Conservation (phyloP, 2,329 filamentous ascomycete species). For the Elsinoe ampelina region DNA sequence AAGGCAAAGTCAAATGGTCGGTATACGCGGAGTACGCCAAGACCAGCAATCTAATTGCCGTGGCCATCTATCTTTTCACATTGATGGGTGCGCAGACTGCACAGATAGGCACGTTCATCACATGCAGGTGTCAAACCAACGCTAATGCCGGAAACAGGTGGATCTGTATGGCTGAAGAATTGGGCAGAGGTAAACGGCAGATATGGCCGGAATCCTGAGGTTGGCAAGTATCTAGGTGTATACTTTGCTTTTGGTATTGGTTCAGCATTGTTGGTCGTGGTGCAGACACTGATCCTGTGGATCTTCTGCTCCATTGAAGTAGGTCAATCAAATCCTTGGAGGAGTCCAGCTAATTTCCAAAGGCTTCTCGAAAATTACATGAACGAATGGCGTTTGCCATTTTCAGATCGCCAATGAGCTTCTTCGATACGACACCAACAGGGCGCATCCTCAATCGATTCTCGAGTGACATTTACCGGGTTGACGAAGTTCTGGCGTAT, state of each 20-base stretch:
- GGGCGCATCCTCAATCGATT: slow-evolving; percentile 96
- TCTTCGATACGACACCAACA: slow-evolving; percentile 94
- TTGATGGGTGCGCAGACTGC: slow-evolving; percentile 72
- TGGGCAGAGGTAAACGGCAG: slow-evolving; percentile 77
- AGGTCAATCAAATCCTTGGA: slow-evolving; percentile 22
- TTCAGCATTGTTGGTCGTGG: slow-evolving; percentile 70
- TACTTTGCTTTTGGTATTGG: slow-evolving; percentile 94
- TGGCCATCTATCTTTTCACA: slow-evolving; percentile 66
- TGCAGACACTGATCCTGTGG: slow-evolving; percentile 93
- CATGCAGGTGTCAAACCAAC: slow-evolving; percentile 6
- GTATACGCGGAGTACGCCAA: slow-evolving; percentile 94
- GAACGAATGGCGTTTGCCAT: slow-evolving; percentile 96
- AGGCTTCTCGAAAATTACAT: slow-evolving; percentile 91
- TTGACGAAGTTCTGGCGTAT: slow-evolving; percentile 82
- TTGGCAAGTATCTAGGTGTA: slow-evolving; percentile 86
- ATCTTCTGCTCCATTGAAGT: slow-evolving; percentile 99
- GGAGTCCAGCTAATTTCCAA: slow-evolving; percentile 8
- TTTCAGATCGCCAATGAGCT: slow-evolving; percentile 95
- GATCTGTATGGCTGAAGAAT: slow-evolving; percentile 84
- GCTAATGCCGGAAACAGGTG: slow-evolving; percentile 41
- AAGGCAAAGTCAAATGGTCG: slow-evolving; percentile 96
- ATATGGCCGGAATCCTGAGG: slow-evolving; percentile 58
- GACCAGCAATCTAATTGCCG: slow-evolving; percentile 80
- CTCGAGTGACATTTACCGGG: slow-evolving; percentile 71
- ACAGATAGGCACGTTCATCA: slow-evolving; percentile 55